phyloP scores from a whole-genome alignment of 441 rosid species.

The Syzygium syzygioides region DNA sequence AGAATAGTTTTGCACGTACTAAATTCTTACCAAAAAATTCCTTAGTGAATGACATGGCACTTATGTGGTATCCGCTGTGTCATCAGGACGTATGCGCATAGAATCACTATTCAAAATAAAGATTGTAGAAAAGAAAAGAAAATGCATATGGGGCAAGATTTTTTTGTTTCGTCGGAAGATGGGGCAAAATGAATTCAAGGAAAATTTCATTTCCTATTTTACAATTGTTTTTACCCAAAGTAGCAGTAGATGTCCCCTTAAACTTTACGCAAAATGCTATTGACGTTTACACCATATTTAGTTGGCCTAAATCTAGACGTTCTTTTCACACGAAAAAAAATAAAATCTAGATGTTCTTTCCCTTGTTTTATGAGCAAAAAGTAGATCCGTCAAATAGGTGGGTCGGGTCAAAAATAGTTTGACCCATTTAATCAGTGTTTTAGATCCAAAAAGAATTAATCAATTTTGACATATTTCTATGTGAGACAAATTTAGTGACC shows the following conservation, averaged over 20 bases:
- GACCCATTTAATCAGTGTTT: too few species aligned
- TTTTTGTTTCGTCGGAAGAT: too few species aligned
- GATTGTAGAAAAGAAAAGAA: neutral
- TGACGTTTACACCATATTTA: neutral
- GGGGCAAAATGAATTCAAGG: neutral
- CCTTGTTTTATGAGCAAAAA: too few species aligned
- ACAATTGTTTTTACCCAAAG: neutral
- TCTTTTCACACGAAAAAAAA: too few species aligned
- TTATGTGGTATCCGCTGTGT: neutral
- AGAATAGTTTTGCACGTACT: neutral
- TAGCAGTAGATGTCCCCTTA: neutral
- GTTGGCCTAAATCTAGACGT: too few species aligned
- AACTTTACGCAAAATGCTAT: neutral
- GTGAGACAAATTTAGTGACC: too few species aligned
- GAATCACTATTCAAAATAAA: neutral
- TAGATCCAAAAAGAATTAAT: too few species aligned
- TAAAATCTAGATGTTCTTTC: too few species aligned
- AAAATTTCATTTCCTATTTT: neutral
- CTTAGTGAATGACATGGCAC: neutral
- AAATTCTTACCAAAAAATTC: neutral
- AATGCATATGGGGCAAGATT: neutral
- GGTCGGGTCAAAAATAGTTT: too few species aligned
- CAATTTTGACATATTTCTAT: too few species aligned
- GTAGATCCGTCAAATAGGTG: too few species aligned
- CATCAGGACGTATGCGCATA: neutral